These are phyloP conservation scores for Podospora conica DNA, from an alignment of 495 filamentous ascomycete species.

Conservation along the genomic window DNA sequence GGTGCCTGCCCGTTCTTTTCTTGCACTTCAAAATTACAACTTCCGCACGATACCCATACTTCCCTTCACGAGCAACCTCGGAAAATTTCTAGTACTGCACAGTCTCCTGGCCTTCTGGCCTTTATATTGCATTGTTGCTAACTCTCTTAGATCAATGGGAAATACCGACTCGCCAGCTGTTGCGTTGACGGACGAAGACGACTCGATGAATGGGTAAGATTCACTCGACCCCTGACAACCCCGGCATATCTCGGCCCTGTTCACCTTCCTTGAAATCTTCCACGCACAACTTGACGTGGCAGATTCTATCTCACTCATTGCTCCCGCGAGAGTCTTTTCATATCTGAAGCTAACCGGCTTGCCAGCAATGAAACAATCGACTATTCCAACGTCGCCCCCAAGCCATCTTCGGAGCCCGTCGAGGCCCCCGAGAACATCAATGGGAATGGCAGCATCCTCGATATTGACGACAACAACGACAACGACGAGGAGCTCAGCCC, in stretches of 20 bases:
- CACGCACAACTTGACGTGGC: background rate
- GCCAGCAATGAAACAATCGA: background rate
- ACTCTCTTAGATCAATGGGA: background rate
- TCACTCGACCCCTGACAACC: background rate
- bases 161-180: background rate
- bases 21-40: background rate
- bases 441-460: background rate
- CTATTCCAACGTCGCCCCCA: background rate
- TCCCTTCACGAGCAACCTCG: background rate
- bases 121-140: too few species aligned
- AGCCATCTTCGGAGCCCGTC: background rate
- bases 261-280: background rate
- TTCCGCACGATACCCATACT: background rate
- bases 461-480: slow-evolving; percentile 4
- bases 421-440: background rate
- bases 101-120: background rate
- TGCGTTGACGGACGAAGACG: slow-evolving; percentile 2
- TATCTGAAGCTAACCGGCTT: background rate
- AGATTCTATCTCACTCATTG: background rate
- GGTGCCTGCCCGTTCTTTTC: background rate
- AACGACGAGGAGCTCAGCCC: slow-evolving; percentile 27
- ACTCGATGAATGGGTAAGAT: slow-evolving; percentile 10
- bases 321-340: background rate
- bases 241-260: background rate
- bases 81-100: background rate